Conservation (phyloP, 1,139 yeast genomes). For the Debaryomycetaceae sp. region DNA sequence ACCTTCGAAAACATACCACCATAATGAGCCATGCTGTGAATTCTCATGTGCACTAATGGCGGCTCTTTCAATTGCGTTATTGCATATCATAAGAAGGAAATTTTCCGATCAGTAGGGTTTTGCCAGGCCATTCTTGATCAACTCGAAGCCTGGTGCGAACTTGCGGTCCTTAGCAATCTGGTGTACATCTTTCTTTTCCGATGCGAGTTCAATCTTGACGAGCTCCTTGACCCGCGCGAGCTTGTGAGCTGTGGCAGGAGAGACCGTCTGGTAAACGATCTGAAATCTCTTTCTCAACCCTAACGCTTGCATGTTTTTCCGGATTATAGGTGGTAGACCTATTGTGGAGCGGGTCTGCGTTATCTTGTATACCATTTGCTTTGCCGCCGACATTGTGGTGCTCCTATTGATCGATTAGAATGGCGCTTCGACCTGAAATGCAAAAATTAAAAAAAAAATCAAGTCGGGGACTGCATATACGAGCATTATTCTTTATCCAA, state of each 20-base stretch:
- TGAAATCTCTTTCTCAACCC: slow-evolving; percentile 73
- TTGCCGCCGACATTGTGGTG: slow-evolving; percentile 10
- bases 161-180: slow-evolving; percentile 50
- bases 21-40: too few species aligned
- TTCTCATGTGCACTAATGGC: background rate
- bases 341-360: slow-evolving; percentile 75
- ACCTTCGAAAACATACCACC: too few species aligned
- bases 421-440: too few species aligned
- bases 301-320: slow-evolving; percentile 56
- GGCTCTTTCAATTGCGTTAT: too few species aligned
- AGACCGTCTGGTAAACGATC: slow-evolving; percentile 60
- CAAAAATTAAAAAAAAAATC: too few species aligned
- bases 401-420: too few species aligned
- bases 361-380: slow-evolving; percentile 38
- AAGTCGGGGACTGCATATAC: too few species aligned
- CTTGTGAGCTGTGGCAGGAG: slow-evolving; percentile 78
- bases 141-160: slow-evolving; percentile 42
- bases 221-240: slow-evolving; percentile 77
- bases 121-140: slow-evolving; percentile 4
- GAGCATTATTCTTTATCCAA: too few species aligned
- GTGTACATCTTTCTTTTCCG: slow-evolving; percentile 34
- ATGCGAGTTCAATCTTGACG: slow-evolving; percentile 73
- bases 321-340: slow-evolving; percentile 65
- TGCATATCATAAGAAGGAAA: background rate
- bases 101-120: slow-evolving; percentile 2